These are phyloP conservation scores for Raphanus raphanistrum DNA, from an alignment of 345 rosid species.

Conservation along the genomic window DNA sequence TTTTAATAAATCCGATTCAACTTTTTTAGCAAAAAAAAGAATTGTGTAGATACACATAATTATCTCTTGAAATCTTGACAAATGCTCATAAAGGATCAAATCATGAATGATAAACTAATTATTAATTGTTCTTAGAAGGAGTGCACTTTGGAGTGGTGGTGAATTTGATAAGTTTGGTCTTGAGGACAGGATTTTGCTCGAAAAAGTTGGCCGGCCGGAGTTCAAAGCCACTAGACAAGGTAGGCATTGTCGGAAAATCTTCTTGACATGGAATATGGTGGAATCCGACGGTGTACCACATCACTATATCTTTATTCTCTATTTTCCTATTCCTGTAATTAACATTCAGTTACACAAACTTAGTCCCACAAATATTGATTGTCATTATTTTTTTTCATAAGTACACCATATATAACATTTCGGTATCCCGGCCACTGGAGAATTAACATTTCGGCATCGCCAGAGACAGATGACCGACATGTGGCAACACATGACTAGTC, in stretches of 20 bases:
- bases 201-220: conserved; percentile 57
- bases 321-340: conserved; percentile 43
- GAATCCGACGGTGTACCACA: conserved; percentile 52
- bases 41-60: too few relatives aligned
- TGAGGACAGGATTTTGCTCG: conserved; percentile 52
- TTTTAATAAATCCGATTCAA: too few relatives aligned
- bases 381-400: not conserved
- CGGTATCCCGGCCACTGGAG: too few relatives aligned
- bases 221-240: conserved; percentile 48
- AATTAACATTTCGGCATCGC: too few relatives aligned
- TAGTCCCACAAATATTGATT: not conserved
- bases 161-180: conserved; percentile 33
- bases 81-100: not conserved
- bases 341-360: not conserved
- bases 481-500: too few relatives aligned
- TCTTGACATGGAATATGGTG: conserved; percentile 61
- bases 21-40: too few relatives aligned
- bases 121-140: conserved; percentile 10
- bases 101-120: not conserved
- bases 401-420: too few relatives aligned
- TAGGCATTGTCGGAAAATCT: conserved; percentile 62
- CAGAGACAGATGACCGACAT: too few relatives aligned
- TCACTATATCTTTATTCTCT: conserved; percentile 54
- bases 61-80: too few relatives aligned
- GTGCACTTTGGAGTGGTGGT: conserved; percentile 18